Conservation (phyloP, 768 basidiomycete genomes). For the Lactifluus pinguis region DNA sequence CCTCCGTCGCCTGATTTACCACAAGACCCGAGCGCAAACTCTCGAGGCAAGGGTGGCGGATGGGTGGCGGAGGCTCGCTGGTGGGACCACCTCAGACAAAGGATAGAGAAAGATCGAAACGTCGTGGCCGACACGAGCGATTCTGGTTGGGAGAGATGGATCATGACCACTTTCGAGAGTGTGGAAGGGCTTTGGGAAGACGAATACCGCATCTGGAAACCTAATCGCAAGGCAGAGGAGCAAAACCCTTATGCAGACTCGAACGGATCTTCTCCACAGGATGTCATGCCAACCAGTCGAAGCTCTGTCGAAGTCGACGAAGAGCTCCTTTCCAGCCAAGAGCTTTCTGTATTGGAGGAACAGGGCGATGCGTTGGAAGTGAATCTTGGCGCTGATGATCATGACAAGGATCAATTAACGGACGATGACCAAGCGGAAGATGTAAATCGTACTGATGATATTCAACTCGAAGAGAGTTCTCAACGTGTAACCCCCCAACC, state of each 20-base stretch:
- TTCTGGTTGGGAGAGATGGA: constrained; percentile 57
- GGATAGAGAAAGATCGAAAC: constrained; percentile 44
- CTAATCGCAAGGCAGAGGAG: constrained; percentile 21
- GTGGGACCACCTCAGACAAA: constrained; percentile 60
- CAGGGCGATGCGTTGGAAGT: constrained; percentile 22
- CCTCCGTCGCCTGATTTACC: constrained; percentile 67
- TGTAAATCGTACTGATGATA: constrained; percentile 23
- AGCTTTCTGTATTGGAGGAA: constrained; percentile 34
- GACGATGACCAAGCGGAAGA: constrained; percentile 29
- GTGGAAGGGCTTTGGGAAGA: constrained; percentile 79
- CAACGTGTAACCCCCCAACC: constrained; percentile 1
- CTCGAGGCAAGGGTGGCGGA: constrained; percentile 44
- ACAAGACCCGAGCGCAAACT: constrained; percentile 54
- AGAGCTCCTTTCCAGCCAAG: constrained; percentile 41
- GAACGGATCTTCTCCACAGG: constrained; percentile 6
- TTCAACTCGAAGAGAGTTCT: constrained; percentile 13
- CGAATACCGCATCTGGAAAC: constrained; percentile 49
- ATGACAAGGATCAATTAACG: constrained; percentile 23
- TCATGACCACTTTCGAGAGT: constrained; percentile 88
- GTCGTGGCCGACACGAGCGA: constrained; percentile 21
- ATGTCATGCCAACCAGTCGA: neutral
- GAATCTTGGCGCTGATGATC: constrained; percentile 18
- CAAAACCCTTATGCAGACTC: constrained; percentile 11
- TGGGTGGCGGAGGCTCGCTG: constrained; percentile 70
- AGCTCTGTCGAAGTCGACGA: constrained; percentile 46